Percentiles rank a stretch among this genome's conserved stretches.
Evolutionary conservation across 2,329 filamentous ascomycete species (phyloP).

Genomic region (Gaeumannomyces sp.): DNA sequence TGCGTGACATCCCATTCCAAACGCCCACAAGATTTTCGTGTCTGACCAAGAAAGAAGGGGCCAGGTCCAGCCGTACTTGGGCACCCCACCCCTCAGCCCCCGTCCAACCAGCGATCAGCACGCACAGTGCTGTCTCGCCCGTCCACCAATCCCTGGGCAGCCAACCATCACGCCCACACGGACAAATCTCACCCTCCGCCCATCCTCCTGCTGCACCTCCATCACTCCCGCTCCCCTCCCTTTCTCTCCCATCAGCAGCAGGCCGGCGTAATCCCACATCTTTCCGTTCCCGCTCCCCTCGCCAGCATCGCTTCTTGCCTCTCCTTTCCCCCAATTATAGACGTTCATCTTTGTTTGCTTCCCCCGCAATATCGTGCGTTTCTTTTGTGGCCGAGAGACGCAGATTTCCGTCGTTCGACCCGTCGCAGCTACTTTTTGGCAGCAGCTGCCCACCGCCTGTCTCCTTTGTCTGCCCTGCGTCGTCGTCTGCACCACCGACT

Average conservation of each 20-base stretch:
- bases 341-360: neutral
- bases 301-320: neutral
- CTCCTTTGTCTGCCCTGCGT: neutral
- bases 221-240: neutral
- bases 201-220: neutral
- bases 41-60: neutral
- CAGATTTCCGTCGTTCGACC: neutral
- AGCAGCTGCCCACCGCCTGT: neutral
- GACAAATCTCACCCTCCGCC: conserved; percentile 1
- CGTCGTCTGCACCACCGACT: neutral
- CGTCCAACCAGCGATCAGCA: neutral
- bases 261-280: neutral
- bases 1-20: neutral
- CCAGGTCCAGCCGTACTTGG: neutral
- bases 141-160: neutral
- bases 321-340: neutral
- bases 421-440: neutral
- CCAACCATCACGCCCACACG: neutral
- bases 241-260: neutral
- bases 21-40: neutral
- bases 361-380: neutral
- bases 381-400: neutral
- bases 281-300: neutral
- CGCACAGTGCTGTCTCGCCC: neutral
- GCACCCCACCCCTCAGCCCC: neutral